Percentiles rank a stretch among this genome's conserved stretches.
Conservation (phyloP, 352 stramenopile species). For the Achlya hypogyna region DNA sequence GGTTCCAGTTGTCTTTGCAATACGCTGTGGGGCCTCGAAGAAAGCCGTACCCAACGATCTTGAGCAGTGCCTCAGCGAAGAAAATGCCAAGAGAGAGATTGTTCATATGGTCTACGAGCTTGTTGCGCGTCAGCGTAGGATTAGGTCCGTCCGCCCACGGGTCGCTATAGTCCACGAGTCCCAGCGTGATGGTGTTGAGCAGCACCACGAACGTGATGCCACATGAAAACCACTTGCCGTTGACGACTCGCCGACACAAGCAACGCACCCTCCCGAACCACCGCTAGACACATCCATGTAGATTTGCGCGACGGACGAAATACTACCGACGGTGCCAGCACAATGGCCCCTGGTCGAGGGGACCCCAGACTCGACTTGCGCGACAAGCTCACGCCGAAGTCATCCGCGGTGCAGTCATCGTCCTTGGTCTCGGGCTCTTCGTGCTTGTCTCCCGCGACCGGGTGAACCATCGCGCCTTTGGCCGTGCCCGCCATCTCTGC, state of each 20-base stretch:
- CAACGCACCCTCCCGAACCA: background rate
- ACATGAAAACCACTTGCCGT: constrained; percentile 50
- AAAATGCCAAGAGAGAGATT: constrained; percentile 59
- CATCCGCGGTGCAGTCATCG: too few species aligned
- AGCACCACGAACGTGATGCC: constrained; percentile 82
- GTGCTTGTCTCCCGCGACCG: too few species aligned
- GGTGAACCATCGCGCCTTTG: background rate
- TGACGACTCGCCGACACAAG: background rate
- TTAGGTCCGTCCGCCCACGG: constrained; percentile 47
- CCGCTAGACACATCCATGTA: background rate
- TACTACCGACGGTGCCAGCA: too few species aligned
- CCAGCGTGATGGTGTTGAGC: constrained; percentile 78
- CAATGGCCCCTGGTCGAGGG: too few species aligned
- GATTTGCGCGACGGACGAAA: too few species aligned
- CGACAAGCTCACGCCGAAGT: too few species aligned
- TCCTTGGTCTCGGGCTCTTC: background rate
- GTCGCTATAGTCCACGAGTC: constrained; percentile 70
- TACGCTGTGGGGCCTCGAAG: constrained; percentile 52
- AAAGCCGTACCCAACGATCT: constrained; percentile 83
- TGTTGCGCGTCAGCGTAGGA: constrained; percentile 22
- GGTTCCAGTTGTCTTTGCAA: constrained; percentile 82
- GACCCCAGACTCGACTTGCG: too few species aligned
- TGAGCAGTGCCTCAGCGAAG: constrained; percentile 75
- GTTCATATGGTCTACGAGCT: constrained; percentile 55
- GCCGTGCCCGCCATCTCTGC: background rate